phyloP scores from a whole-genome alignment of 306 rosid species.

The Pyrus betulifolia region DNA sequence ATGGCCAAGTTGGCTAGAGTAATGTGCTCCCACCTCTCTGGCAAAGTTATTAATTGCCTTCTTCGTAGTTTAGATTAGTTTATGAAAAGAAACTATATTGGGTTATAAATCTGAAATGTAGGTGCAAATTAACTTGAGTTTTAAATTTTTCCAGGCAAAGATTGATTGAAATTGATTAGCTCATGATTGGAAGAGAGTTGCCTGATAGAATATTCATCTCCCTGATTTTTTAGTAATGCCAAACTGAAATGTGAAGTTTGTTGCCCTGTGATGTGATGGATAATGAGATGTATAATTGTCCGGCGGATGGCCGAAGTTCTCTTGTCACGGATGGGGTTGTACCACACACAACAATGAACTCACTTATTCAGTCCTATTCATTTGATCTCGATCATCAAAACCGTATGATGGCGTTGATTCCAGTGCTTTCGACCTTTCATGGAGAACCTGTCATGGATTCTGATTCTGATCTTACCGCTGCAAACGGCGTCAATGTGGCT shows the following conservation, averaged over 20 bases:
- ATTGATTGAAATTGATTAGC: not conserved
- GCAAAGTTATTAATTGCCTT: not conserved
- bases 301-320: constrained; percentile 24
- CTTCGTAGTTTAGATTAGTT: not conserved
- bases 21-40: not conserved
- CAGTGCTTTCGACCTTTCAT: constrained; percentile 31
- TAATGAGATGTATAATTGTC: constrained; percentile 27
- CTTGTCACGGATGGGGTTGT: constrained; percentile 27
- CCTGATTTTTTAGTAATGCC: not conserved
- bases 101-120: not conserved
- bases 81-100: not conserved
- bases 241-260: not conserved
- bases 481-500: constrained; percentile 13
- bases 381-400: constrained; percentile 43
- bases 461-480: constrained; percentile 16
- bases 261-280: constrained; percentile 26
- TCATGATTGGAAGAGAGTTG: not conserved
- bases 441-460: constrained; percentile 18
- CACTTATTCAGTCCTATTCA: constrained; percentile 35
- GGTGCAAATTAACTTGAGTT: no score
- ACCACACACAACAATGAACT: constrained; percentile 32
- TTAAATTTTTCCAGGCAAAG: not conserved
- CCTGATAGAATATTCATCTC: not conserved
- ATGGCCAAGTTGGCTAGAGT: not conserved
- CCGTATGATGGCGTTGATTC: constrained; percentile 31